Evolutionary conservation across 208 protist genomes (phyloP), one percentile per base, ranked within the genome.

Genomic region (Crithidia acanthocephali): DNA sequence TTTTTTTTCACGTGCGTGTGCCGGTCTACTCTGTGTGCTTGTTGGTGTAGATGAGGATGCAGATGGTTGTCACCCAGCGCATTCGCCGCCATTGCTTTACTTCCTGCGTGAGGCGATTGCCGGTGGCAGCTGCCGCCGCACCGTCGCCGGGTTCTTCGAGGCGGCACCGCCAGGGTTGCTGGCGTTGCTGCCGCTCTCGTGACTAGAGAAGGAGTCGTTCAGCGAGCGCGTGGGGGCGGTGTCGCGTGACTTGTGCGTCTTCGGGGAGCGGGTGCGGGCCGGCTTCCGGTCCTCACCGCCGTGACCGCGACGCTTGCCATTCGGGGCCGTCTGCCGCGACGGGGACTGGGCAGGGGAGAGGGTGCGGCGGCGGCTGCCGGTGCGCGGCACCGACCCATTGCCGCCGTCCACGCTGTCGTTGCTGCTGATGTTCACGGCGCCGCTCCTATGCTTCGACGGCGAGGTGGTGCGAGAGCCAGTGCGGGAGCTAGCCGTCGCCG

Each of bases 61-160:
- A 42, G 37, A 6, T 42, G 37, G 9, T 42, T 42, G 18, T 15
- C n/a, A n/a, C n/a, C n/a, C n/a, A n/a, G n/a, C n/a, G n/a, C n/a
- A n/a, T n/a, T n/a, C n/a, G n/a, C n/a, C n/a, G n/a, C n/a, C n/a
- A n/a, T n/a, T n/a, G n/a, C n/a, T n/a, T 52, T 33, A 59, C 42
- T 63, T 55, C 45, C 87, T 67, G 6, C 80, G 61, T 15, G 87
- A 93, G 2, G 87, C 63, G 67, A 88, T 88, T 16, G 66, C 83
- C 0, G 80, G 60, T 25, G 85, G 82, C 53, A 79, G 70, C 47
- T 88, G 80, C 1, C 87, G 82, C 10, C 74, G 75, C 73, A 83
- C 66, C 27, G 68, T 80, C 4, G 47, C 28, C 45, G 76, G 28
- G 33, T 72, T 70, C 35, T 69, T 73, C 44, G 57, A 66, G n/a